These are phyloP conservation scores for Cytidiella melzeri DNA, from an alignment of 768 basidiomycete species.

Conservation along the genomic window DNA sequence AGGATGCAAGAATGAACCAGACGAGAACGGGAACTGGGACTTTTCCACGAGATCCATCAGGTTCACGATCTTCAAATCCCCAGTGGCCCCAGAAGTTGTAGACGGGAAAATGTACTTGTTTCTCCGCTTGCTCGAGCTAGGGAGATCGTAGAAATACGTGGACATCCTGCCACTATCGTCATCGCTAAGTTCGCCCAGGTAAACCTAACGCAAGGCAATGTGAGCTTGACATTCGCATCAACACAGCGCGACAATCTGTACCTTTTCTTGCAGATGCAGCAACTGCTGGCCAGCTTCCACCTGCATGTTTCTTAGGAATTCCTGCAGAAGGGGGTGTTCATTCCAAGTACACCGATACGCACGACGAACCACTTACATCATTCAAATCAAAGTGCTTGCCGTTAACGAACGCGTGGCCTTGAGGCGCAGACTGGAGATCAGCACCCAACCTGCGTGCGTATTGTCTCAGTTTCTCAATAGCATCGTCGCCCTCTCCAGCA, in stretches of 20 bases:
- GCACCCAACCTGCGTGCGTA: conserved; percentile 60
- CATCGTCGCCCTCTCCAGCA: conserved; percentile 21
- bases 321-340: conserved; percentile 31
- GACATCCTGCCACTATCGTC: conserved; percentile 43
- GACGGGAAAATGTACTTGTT: conserved; percentile 68
- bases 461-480: conserved; percentile 37
- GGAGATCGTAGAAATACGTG: conserved; percentile 88
- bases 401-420: conserved; percentile 81
- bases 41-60: conserved; percentile 47
- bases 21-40: conserved; percentile 36
- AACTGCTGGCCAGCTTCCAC: conserved; percentile 51
- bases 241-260: conserved; percentile 21
- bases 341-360: neutral
- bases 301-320: conserved; percentile 61
- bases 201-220: conserved; percentile 38
- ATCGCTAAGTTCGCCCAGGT: conserved; percentile 51
- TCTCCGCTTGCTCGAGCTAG: conserved; percentile 61
- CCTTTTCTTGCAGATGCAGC: conserved; percentile 69
- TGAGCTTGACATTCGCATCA: conserved; percentile 1
- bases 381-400: conserved; percentile 71
- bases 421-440: conserved; percentile 28
- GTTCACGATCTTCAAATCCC: conserved; percentile 46
- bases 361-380: conserved; percentile 45
- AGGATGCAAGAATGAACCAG: conserved; percentile 57
- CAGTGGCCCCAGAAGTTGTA: conserved; percentile 27